These are phyloP conservation scores for Mycena sp. DNA, from an alignment of 1,284 basidiomycete species.

Conservation along the genomic window DNA sequence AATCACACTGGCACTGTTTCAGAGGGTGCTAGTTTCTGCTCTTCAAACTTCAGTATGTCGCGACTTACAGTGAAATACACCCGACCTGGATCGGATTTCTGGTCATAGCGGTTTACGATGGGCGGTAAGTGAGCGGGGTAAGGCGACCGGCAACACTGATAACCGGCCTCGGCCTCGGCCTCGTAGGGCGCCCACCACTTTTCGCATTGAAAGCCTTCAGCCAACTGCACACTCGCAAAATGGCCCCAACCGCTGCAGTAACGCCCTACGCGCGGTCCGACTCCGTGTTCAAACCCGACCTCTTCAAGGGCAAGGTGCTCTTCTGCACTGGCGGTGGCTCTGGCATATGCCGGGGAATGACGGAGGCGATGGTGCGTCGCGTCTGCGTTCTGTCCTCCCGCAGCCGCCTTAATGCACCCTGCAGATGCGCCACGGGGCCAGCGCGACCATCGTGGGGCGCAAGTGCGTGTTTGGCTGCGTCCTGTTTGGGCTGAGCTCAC, in stretches of 20 bases:
- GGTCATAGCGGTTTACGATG: no score
- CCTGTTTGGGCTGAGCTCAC: not conserved
- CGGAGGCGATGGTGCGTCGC: constrained; percentile 74
- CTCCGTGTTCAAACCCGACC: constrained; percentile 76
- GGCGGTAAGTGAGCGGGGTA: no score
- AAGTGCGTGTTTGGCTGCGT: constrained; percentile 61
- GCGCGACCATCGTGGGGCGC: constrained; percentile 86
- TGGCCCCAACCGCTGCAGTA: constrained; percentile 51
- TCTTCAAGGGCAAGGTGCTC: constrained; percentile 93
- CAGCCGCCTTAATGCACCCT: constrained; percentile 15
- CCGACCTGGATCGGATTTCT: no score
- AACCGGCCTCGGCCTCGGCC: no score
- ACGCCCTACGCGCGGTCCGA: constrained; percentile 62
- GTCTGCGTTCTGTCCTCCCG: constrained; percentile 1
- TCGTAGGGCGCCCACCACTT: no score
- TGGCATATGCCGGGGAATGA: constrained; percentile 94
- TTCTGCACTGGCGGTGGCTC: constrained; percentile 93
- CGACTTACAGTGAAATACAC: no score
- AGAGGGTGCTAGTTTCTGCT: no score
- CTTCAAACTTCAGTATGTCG: no score
- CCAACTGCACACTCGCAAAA: no score
- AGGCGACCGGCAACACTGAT: no score
- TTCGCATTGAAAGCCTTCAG: no score
- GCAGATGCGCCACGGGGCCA: constrained; percentile 88
- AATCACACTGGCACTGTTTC: no score